Percentiles rank a stretch among this genome's conserved stretches.
phyloP scores from a whole-genome alignment of 164 flowering plant species.

The Vitis labrusca region DNA sequence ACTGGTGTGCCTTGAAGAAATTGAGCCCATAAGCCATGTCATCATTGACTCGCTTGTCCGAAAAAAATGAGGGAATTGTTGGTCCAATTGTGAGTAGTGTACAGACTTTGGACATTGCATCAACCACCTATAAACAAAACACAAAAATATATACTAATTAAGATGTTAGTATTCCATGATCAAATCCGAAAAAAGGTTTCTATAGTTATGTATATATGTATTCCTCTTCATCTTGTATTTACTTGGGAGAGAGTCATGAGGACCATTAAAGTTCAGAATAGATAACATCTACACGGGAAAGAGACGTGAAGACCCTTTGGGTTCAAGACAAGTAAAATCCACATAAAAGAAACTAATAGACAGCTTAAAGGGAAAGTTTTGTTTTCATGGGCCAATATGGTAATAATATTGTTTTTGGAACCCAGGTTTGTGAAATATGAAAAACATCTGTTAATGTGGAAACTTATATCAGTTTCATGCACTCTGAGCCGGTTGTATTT shows the following conservation, averaged over 20 bases:
- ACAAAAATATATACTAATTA: background rate
- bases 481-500: too few species aligned
- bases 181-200: background rate
- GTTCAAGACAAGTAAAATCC: too few species aligned
- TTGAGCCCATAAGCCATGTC: conserved; percentile 21
- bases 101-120: conserved; percentile 17
- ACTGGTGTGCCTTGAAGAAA: conserved; percentile 11
- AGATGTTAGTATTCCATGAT: background rate
- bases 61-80: conserved; percentile 27
- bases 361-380: too few species aligned
- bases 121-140: conserved; percentile 13
- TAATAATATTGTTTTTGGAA: too few species aligned
- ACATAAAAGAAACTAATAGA: too few species aligned
- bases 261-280: background rate
- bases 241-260: background rate
- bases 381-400: too few species aligned
- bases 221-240: too few species aligned
- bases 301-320: conserved; percentile 21
- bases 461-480: too few species aligned
- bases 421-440: too few species aligned
- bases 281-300: background rate
- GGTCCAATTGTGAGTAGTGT: conserved; percentile 26
- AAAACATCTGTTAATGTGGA: too few species aligned
- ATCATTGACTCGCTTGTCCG: conserved; percentile 19
- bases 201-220: too few species aligned